phyloP scores from a whole-genome alignment of 495 filamentous ascomycete genomes.

The Thozetella sp. region DNA sequence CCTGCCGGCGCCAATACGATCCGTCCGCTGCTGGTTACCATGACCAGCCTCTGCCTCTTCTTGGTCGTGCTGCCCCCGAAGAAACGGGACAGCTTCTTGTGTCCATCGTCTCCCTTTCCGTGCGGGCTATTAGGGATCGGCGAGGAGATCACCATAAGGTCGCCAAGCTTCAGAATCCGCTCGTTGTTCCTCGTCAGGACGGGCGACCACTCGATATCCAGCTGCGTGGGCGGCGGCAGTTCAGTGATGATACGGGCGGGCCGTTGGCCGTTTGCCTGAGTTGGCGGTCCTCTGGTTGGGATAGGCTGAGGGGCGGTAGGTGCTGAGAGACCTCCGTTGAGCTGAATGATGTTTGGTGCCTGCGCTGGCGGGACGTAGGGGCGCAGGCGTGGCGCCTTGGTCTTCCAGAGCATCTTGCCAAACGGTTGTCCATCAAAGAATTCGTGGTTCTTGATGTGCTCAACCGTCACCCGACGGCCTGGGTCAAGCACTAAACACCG shows the following conservation, averaged over 20 bases:
- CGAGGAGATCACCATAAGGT: conserved; percentile 78
- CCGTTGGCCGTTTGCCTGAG: conserved; percentile 47
- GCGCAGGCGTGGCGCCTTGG: conserved; percentile 87
- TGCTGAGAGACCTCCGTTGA: conserved; percentile 62
- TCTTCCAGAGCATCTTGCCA: conserved; percentile 85
- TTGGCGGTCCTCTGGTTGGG: conserved; percentile 42
- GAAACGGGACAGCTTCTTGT: conserved; percentile 89
- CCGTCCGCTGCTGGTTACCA: conserved; percentile 90
- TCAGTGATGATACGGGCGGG: conserved; percentile 91
- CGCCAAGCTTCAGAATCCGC: conserved; percentile 91
- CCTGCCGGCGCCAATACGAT: conserved; percentile 90
- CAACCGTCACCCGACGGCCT: conserved; percentile 81
- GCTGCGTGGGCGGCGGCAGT: conserved; percentile 89
- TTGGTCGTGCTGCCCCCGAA: conserved; percentile 90
- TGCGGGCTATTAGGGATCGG: conserved; percentile 72
- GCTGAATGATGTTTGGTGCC: conserved; percentile 75
- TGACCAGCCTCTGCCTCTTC: conserved; percentile 89
- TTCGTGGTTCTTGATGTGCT: conserved; percentile 95
- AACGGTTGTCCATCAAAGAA: conserved; percentile 94
- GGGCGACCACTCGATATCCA: conserved; percentile 99
- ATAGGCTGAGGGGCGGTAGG: conserved; percentile 49
- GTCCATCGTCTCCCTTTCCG: conserved; percentile 56
- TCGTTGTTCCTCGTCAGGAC: conserved; percentile 90
- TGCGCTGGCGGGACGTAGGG: conserved; percentile 79
- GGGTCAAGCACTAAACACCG: conserved; percentile 91